Conservation (phyloP, 257 asterid genomes). For the Mentha longifolia region DNA sequence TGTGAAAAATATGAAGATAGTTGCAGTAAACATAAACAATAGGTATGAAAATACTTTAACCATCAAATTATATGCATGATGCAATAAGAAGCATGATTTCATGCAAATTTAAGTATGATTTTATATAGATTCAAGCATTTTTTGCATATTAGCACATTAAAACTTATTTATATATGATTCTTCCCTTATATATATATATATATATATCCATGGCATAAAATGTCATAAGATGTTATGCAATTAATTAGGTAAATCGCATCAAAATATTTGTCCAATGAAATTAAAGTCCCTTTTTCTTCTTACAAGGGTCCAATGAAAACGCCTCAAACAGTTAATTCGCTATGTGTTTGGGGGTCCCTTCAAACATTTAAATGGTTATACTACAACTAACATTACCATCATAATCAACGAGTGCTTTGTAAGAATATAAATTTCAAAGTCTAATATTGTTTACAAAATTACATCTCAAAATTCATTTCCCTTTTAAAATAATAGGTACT, state of each 20-base stretch:
- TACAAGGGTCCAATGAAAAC: background rate
- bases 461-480: background rate
- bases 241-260: background rate
- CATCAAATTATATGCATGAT: too few relatives aligned
- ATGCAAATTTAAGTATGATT: too few relatives aligned
- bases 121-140: too few relatives aligned
- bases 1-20: too few relatives aligned
- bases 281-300: too few relatives aligned
- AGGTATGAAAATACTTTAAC: too few relatives aligned
- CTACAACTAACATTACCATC: background rate
- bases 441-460: background rate
- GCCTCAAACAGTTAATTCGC: background rate
- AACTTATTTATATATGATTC: too few relatives aligned
- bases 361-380: background rate
- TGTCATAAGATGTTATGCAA: conserved; percentile 3
- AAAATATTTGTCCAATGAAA: too few relatives aligned
- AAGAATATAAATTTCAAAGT: background rate
- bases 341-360: conserved; percentile 13
- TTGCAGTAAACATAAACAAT: too few relatives aligned
- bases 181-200: background rate
- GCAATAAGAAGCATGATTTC: too few relatives aligned
- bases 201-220: conserved; percentile 1
- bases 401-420: background rate
- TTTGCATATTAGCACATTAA: too few relatives aligned
- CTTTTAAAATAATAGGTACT: too few relatives aligned